Evolutionary conservation across 805 yeast species (phyloP).

Genomic region (Candida ascalaphidarum): DNA sequence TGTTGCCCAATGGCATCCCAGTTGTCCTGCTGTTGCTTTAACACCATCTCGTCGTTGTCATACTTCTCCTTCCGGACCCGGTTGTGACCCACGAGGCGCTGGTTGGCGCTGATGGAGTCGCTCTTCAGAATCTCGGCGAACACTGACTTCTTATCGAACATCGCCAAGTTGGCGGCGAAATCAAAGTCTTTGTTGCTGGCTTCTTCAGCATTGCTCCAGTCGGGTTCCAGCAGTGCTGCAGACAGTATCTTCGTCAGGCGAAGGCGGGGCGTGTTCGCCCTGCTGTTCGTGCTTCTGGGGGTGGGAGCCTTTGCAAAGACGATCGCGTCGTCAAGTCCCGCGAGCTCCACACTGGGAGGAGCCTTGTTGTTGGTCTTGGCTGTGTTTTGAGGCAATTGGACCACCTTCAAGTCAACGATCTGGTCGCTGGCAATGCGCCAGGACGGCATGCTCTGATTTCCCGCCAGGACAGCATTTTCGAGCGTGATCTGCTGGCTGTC

Average conservation of each 20-base stretch:
- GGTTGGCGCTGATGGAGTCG: conserved; percentile 52
- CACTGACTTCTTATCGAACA: conserved; percentile 74
- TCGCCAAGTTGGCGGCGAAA: conserved; percentile 70
- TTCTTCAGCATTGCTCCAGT: conserved; percentile 36
- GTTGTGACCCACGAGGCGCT: conserved; percentile 71
- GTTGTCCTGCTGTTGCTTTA: conserved; percentile 36
- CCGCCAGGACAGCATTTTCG: conserved; percentile 11
- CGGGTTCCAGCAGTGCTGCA: conserved; percentile 32
- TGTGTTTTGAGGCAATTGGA: conserved; percentile 38
- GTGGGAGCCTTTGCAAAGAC: conserved; percentile 11
- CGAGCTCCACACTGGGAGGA: not conserved
- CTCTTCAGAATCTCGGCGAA: conserved; percentile 64
- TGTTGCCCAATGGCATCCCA: conserved; percentile 50
- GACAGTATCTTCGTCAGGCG: conserved; percentile 1
- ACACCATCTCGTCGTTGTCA: conserved; percentile 69
- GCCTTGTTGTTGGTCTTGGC: conserved; percentile 6
- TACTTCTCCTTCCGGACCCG: conserved; percentile 46
- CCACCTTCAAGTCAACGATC: conserved; percentile 48
- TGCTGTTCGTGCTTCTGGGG: conserved; percentile 1
- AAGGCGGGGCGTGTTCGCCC: conserved; percentile 4
- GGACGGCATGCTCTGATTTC: conserved; percentile 3
- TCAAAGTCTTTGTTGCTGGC: conserved; percentile 61
- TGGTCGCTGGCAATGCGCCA: conserved; percentile 21
- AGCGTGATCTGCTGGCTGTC: conserved; percentile 19
- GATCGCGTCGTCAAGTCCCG: conserved; percentile 21